phyloP scores from a whole-genome alignment of 2,329 filamentous ascomycete genomes.

The Colletotrichum higginsianum region DNA sequence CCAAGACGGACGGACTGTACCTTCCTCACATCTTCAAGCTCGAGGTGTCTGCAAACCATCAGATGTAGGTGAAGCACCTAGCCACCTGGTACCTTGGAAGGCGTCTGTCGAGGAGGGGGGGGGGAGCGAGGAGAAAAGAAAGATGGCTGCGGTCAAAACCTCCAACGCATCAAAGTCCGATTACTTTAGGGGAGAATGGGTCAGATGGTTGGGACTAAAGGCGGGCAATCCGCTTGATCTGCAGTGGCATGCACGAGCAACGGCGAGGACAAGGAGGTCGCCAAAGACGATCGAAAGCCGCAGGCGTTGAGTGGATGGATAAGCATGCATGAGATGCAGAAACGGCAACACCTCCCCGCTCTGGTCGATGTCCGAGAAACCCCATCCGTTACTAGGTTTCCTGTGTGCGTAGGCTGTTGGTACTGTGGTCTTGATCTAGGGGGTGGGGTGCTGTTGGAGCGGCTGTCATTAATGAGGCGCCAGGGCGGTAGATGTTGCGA shows the following conservation, averaged over 20 bases:
- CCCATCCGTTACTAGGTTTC: neutral
- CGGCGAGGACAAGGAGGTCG: constrained; percentile 1
- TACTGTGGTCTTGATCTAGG: neutral
- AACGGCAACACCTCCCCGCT: constrained; percentile 12
- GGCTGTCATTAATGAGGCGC: neutral
- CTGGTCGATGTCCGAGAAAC: constrained; percentile 12
- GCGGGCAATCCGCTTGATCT: constrained; percentile 35
- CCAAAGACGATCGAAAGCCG: constrained; percentile 13
- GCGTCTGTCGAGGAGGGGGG: constrained; percentile 13
- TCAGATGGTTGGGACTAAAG: constrained; percentile 28
- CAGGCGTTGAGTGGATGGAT: constrained; percentile 29
- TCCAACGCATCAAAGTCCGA: constrained; percentile 36
- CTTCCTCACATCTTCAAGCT: constrained; percentile 14
- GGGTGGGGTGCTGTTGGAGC: neutral
- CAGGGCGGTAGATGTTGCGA: neutral
- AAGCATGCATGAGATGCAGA: constrained; percentile 24
- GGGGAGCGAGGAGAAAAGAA: neutral
- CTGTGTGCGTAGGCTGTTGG: too few relatives aligned
- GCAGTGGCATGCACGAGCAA: constrained; percentile 31
- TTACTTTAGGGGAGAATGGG: neutral
- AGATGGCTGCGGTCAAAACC: constrained; percentile 1
- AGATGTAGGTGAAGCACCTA: neutral
- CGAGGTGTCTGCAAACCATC: constrained; percentile 15
- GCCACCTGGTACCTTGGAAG: neutral
- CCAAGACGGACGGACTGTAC: neutral